These are phyloP conservation scores for Myriosclerotinia duriaeana DNA, from an alignment of 2,329 filamentous ascomycete genomes.

Conservation along the genomic window DNA sequence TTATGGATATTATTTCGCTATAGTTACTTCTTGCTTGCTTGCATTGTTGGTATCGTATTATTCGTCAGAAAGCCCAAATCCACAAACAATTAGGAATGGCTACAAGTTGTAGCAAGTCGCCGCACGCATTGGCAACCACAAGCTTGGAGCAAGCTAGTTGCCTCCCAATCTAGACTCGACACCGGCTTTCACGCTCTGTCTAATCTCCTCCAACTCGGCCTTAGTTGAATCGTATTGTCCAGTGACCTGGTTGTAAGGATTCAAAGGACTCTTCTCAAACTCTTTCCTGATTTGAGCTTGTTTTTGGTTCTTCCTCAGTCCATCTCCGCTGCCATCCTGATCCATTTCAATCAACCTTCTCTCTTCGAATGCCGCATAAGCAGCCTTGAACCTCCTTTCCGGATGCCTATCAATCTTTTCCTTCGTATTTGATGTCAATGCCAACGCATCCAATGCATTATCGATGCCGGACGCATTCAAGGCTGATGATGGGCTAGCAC, in stretches of 20 bases:
- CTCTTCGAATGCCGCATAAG: constrained; percentile 80
- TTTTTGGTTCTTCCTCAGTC: constrained; percentile 78
- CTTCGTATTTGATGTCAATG: constrained; percentile 56
- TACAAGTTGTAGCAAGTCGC: not conserved
- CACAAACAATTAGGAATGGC: not conserved
- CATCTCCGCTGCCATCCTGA: constrained; percentile 68
- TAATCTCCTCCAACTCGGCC: constrained; percentile 70
- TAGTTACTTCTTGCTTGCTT: constrained; percentile 2
- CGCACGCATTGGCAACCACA: not conserved
- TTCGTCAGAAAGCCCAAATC: constrained; percentile 6
- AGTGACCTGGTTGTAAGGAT: constrained; percentile 87
- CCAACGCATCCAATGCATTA: constrained; percentile 85
- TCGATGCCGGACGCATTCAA: constrained; percentile 88
- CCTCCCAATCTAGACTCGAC: constrained; percentile 66
- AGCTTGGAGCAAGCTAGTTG: constrained; percentile 29
- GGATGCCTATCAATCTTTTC: constrained; percentile 84
- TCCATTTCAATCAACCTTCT: constrained; percentile 81
- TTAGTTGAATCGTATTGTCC: constrained; percentile 74
- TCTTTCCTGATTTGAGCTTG: constrained; percentile 83
- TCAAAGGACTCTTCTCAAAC: constrained; percentile 92
- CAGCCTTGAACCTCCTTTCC: constrained; percentile 82
- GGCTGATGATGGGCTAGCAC: constrained; percentile 50
- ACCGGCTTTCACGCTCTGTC: constrained; percentile 66
- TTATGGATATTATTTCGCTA: constrained; percentile 22
- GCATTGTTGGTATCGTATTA: constrained; percentile 12